These are phyloP conservation scores for Eudorina sp. DNA, from an alignment of 139 green algal genomes.

Conservation along the genomic window DNA sequence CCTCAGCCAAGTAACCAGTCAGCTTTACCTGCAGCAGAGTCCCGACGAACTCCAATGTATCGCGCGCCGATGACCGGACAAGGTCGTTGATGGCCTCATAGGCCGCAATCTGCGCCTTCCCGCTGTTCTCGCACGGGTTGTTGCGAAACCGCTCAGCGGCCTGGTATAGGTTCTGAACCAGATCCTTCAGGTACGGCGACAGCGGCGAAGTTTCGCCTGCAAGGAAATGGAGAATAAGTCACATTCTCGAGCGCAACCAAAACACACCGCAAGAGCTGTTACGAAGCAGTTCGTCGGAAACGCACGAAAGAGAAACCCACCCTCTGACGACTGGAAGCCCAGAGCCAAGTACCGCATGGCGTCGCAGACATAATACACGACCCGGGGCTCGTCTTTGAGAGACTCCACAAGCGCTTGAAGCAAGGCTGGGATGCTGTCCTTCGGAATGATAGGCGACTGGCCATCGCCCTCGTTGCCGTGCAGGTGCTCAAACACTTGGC, in stretches of 20 bases:
- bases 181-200: conserved; percentile 90
- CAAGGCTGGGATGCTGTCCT: conserved; percentile 73
- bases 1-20: too few species aligned
- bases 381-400: conserved; percentile 85
- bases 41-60: conserved; percentile 78
- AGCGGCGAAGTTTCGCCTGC: conserved; percentile 76
- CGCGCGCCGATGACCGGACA: conserved; percentile 78
- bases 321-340: conserved; percentile 67
- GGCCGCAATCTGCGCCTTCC: conserved; percentile 74
- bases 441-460: conserved; percentile 71
- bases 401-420: conserved; percentile 74
- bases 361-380: conserved; percentile 90
- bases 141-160: conserved; percentile 56
- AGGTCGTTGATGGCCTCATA: conserved; percentile 98
- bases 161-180: conserved; percentile 85
- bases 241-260: too few species aligned
- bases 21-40: conserved; percentile 47
- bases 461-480: conserved; percentile 68
- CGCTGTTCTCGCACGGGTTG: conserved; percentile 44
- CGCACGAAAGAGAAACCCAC: too few species aligned
- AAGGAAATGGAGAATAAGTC: too few species aligned
- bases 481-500: conserved; percentile 95
- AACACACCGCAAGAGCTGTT: too few species aligned
- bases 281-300: too few species aligned
- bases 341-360: conserved; percentile 88